Evolutionary conservation across 2,329 filamentous ascomycete species (phyloP).

Genomic region (Trichophyton equinum): DNA sequence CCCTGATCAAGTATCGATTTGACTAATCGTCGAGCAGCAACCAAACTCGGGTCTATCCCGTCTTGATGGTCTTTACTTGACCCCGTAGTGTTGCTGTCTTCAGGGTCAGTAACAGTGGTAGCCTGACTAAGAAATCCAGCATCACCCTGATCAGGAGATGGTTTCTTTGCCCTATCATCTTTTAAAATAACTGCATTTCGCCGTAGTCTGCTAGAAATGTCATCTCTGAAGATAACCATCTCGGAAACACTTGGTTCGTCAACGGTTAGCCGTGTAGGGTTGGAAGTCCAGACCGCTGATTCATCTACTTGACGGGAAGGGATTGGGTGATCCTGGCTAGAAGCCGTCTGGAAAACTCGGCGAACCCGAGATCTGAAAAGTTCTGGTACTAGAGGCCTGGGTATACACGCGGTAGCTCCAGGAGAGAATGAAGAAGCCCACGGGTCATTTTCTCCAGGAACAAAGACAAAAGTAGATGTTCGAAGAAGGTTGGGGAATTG

Average conservation of each 20-base stretch:
- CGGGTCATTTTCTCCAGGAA: slow-evolving; percentile 94
- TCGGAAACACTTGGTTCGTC: slow-evolving; percentile 63
- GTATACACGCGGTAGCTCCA: slow-evolving; percentile 36
- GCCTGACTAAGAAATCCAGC: neutral
- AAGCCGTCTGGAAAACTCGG: slow-evolving; percentile 61
- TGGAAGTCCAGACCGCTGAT: slow-evolving; percentile 76
- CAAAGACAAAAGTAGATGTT: slow-evolving; percentile 74
- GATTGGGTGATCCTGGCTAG: slow-evolving; percentile 38
- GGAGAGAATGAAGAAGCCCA: slow-evolving; percentile 71
- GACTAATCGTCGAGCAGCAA: slow-evolving; percentile 60
- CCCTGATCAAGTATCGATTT: slow-evolving; percentile 89
- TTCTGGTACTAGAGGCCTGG: slow-evolving; percentile 54
- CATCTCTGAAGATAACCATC: slow-evolving; percentile 74
- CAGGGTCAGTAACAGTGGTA: neutral
- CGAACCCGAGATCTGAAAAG: slow-evolving; percentile 81
- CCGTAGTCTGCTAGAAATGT: slow-evolving; percentile 66
- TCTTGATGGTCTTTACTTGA: slow-evolving; percentile 5
- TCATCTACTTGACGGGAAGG: neutral
- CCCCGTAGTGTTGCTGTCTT: neutral
- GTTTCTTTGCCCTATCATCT: neutral
- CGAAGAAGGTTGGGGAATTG: slow-evolving; percentile 75
- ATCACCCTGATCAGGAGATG: slow-evolving; percentile 5
- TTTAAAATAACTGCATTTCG: slow-evolving; percentile 61
- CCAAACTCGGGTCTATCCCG: neutral
- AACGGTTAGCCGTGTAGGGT: slow-evolving; percentile 67